Conservation (phyloP, 2,329 filamentous ascomycete species). For the Aspergillus awamori region DNA sequence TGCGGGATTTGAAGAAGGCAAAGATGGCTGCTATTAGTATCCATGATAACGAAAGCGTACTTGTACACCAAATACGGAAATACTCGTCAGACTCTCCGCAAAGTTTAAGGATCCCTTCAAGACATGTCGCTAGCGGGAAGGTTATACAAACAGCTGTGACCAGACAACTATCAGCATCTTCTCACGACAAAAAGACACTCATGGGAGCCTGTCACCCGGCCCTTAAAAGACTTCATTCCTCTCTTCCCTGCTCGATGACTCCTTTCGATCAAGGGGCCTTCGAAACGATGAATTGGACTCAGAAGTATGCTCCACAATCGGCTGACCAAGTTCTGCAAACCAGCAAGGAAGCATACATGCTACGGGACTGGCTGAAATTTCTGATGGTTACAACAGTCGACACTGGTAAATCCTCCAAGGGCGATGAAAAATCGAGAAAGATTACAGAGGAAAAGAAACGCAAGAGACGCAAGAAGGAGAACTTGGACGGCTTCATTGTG, state of each 20-base stretch:
- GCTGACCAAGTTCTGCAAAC: slow-evolving; percentile 75
- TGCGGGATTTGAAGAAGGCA: slow-evolving; percentile 40
- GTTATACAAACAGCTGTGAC: slow-evolving; percentile 33
- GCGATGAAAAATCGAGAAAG: slow-evolving; percentile 30
- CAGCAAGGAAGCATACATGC: slow-evolving; percentile 67
- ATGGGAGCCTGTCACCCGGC: slow-evolving; percentile 55
- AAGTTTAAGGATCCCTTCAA: slow-evolving; percentile 33
- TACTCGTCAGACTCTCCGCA: not conserved
- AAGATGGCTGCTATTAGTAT: slow-evolving; percentile 39
- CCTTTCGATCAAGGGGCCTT: slow-evolving; percentile 80
- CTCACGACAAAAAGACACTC: slow-evolving; percentile 5
- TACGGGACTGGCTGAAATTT: slow-evolving; percentile 79
- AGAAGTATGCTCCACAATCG: slow-evolving; percentile 78
- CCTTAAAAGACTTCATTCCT: slow-evolving; percentile 61
- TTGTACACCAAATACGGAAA: slow-evolving; percentile 17
- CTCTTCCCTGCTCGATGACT: slow-evolving; percentile 65
- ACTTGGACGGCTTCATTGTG: slow-evolving; percentile 78
- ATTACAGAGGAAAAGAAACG: slow-evolving; percentile 33
- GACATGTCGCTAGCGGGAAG: slow-evolving; percentile 34
- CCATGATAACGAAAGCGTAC: slow-evolving; percentile 37
- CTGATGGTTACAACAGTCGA: slow-evolving; percentile 78
- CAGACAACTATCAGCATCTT: slow-evolving; percentile 32
- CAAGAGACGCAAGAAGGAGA: slow-evolving; percentile 72
- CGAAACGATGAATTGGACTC: slow-evolving; percentile 72
- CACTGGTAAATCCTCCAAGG: slow-evolving; percentile 51